These are phyloP conservation scores for Cinnamomum micranthum DNA, from an alignment of 164 flowering plant species.

Conservation along the genomic window DNA sequence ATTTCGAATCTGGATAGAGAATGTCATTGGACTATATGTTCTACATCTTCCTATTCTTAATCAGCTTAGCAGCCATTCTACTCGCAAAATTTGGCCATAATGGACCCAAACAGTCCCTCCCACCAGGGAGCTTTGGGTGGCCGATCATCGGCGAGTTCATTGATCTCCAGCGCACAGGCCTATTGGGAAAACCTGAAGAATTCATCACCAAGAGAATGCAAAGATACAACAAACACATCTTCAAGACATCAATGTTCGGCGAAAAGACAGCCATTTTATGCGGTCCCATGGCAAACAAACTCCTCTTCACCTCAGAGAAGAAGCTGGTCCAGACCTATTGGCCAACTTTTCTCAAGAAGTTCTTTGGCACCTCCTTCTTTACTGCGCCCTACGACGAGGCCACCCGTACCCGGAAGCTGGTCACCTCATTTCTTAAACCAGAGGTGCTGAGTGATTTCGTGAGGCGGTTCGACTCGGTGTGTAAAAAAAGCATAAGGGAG, in stretches of 20 bases:
- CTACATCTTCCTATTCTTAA: no score
- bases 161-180: conserved; percentile 6
- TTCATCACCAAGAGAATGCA: conserved; percentile 10
- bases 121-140: no score
- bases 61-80: no score
- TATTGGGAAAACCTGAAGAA: conserved; percentile 1
- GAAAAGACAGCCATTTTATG: conserved; percentile 10
- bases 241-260: conserved; percentile 11
- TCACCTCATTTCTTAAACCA: conserved; percentile 10
- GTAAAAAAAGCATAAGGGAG: conserved; percentile 6
- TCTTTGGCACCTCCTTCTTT: conserved; percentile 11
- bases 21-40: no score
- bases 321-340: conserved; percentile 20
- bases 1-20: no score
- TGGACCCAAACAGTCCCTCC: no score
- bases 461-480: conserved; percentile 16
- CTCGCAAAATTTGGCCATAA: no score
- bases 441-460: conserved; percentile 14
- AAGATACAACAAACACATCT: conserved; percentile 10
- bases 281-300: conserved; percentile 15
- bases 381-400: conserved; percentile 5
- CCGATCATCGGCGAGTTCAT: conserved; percentile 8
- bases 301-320: conserved; percentile 19
- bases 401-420: conserved; percentile 10
- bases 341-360: conserved; percentile 17